Evolutionary conservation across 768 basidiomycete species (phyloP).

Genomic region (Rossbeevera mucosa): DNA sequence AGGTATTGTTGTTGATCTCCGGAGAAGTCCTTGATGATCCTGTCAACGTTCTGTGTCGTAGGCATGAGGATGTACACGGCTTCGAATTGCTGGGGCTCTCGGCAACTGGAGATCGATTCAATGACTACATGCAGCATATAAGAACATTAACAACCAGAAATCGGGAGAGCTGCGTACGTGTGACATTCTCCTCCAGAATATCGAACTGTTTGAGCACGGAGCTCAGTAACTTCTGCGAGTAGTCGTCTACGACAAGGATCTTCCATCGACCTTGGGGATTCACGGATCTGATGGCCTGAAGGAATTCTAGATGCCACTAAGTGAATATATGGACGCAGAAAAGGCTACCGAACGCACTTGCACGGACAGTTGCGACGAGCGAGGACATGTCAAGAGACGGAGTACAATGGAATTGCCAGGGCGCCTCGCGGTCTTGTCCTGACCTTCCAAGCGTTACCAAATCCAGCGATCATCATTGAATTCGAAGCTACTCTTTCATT

Average conservation of each 20-base stretch:
- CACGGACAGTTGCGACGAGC: conserved; percentile 42
- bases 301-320: conserved; percentile 54
- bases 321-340: neutral
- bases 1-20: conserved; percentile 66
- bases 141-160: conserved; percentile 11
- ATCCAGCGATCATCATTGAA: conserved; percentile 15
- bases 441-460: neutral
- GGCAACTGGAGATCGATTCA: conserved; percentile 79
- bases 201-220: conserved; percentile 91
- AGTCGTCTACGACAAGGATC: conserved; percentile 93
- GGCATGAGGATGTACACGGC: conserved; percentile 94
- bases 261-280: conserved; percentile 91
- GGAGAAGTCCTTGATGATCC: conserved; percentile 82
- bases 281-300: conserved; percentile 83
- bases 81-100: conserved; percentile 84
- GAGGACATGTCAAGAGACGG: conserved; percentile 35
- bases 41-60: conserved; percentile 88
- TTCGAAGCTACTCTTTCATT: neutral
- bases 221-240: conserved; percentile 77
- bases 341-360: conserved; percentile 34
- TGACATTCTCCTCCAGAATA: conserved; percentile 93
- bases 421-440: neutral
- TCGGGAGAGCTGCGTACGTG: conserved; percentile 55
- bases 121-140: conserved; percentile 55
- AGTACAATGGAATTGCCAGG: neutral